Base-by-base conservation (phyloP, 2,329 filamentous ascomycete species). In the Aspergillus costaricaensis region DNA sequence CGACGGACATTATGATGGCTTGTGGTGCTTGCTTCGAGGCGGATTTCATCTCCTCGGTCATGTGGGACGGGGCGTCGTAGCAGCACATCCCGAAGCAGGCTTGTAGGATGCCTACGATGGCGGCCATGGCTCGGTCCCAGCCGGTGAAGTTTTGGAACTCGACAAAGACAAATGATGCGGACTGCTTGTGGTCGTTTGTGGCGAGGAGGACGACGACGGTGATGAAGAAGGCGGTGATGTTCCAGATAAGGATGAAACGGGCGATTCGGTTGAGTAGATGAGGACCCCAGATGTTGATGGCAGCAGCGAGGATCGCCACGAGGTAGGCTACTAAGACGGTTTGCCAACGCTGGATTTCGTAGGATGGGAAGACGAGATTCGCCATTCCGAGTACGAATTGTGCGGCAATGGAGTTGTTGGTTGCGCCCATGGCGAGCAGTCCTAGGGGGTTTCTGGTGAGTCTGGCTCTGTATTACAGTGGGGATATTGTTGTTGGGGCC, bases 101-200 rank as follows among this genome's bases (percentile, higher is more conserved):
- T 62, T 85, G 82, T 1, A 86, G 68, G 15, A 85, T 78, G 1
- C 83, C 83, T 25, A 85, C 70, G 19, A 85, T 79, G 0, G 81
- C 80, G 2, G 80, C 77, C 70, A 84, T 85, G 1, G 78, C 73
- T 8, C 74, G 69, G 9, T 76, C 76, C 66, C 83, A 84, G 2
- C 84, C 84, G 0, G 82, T 83, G 47, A 79, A 77, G 59, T 85
- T 85, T 59, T 83, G 79, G 58, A 85, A 85, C n/a, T 82, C 78
- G 17, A 68, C 66, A 65, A 85, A 86, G 9, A 86, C 84, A 62
- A 85, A 85, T 23, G 74, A 76, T 3, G 83, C 76, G 0, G 78
- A 71, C 61, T 84, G 81, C 64, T 85, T 85, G 64, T 84, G 74
- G 38, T 81, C 76, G 61, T 85, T 85, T 12, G 74, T 79, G 2